Conservation (phyloP, 140 eudicot genomes). For the Bidens hawaiensis region DNA sequence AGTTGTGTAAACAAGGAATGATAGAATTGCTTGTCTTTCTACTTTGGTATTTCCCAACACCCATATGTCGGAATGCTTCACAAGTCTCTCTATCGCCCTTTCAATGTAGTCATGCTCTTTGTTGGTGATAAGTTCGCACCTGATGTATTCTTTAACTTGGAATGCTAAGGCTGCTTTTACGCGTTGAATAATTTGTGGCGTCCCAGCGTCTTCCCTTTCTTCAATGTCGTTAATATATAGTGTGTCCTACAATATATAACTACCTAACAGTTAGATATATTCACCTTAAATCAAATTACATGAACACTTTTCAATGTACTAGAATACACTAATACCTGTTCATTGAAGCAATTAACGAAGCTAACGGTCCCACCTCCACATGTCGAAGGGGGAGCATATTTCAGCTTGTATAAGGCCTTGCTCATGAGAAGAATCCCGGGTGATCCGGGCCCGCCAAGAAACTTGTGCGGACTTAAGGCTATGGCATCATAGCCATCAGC, state of each 20-base stretch:
- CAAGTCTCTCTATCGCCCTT: conserved; percentile 49
- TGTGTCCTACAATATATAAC: conserved; percentile 48
- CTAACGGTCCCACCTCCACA: conserved; percentile 93
- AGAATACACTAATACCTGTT: conserved; percentile 33
- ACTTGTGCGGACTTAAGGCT: conserved; percentile 69
- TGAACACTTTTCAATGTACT: background rate
- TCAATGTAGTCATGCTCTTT: conserved; percentile 33
- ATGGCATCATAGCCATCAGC: conserved; percentile 80
- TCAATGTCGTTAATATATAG: conserved; percentile 50
- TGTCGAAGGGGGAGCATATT: conserved; percentile 68
- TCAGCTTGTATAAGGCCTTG: conserved; percentile 51
- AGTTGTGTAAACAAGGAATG: conserved; percentile 52
- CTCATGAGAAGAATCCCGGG: conserved; percentile 71
- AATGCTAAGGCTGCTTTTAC: conserved; percentile 79
- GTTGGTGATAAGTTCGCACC: conserved; percentile 31
- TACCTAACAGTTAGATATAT: background rate
- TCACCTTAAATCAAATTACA: background rate
- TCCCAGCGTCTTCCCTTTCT: conserved; percentile 91
- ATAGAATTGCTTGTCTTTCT: conserved; percentile 56
- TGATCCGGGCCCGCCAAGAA: conserved; percentile 83
- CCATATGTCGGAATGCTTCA: conserved; percentile 32
- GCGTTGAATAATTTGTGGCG: conserved; percentile 66
- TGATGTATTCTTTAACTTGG: conserved; percentile 66
- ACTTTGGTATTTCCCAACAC: conserved; percentile 50
- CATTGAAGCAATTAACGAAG: conserved; percentile 58